A percentile compares a stretch with the other conserved stretches of the same genome.
Evolutionary conservation across 441 rosid species (phyloP).

Genomic region (Populus tomentosa): DNA sequence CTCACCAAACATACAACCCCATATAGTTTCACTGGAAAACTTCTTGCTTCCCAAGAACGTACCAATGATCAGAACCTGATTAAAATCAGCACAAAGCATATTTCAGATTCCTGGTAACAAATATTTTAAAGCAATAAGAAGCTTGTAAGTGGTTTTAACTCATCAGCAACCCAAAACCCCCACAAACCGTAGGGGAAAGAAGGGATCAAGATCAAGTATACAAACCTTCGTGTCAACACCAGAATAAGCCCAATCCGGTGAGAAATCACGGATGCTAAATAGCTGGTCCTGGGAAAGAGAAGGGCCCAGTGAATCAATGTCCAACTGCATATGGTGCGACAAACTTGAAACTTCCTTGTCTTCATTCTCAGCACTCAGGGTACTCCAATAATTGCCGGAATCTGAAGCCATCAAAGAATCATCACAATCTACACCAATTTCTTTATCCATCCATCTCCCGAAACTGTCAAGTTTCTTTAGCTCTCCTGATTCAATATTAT

Average conservation of each 20-base stretch:
- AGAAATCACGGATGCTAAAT: slow-evolving; percentile 58
- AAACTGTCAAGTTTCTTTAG: too few species aligned
- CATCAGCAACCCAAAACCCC: neutral
- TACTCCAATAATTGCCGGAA: slow-evolving; percentile 57
- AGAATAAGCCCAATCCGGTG: slow-evolving; percentile 65
- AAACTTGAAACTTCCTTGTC: slow-evolving; percentile 63
- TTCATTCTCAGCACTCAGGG: slow-evolving; percentile 44
- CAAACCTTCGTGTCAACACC: slow-evolving; percentile 50
- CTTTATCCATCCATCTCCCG: too few species aligned
- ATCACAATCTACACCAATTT: too few species aligned
- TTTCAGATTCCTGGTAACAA: neutral
- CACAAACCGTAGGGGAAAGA: neutral
- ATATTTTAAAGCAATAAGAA: neutral
- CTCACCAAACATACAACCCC: slow-evolving; percentile 80
- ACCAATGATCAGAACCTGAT: slow-evolving; percentile 54
- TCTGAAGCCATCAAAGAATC: slow-evolving; percentile 56
- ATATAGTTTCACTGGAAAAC: slow-evolving; percentile 30
- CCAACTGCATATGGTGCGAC: slow-evolving; percentile 52
- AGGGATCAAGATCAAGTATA: neutral
- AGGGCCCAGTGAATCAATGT: slow-evolving; percentile 52
- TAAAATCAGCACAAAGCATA: slow-evolving; percentile 17
- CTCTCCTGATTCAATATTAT: too few species aligned
- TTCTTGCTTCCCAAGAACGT: slow-evolving; percentile 49
- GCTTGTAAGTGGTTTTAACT: neutral
- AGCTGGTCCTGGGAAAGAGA: slow-evolving; percentile 68